Evolutionary conservation across 192 early-diverging fungal genomes (phyloP), one percentile per base, ranked within the genome.

Genomic region (Coemansia sp.): DNA sequence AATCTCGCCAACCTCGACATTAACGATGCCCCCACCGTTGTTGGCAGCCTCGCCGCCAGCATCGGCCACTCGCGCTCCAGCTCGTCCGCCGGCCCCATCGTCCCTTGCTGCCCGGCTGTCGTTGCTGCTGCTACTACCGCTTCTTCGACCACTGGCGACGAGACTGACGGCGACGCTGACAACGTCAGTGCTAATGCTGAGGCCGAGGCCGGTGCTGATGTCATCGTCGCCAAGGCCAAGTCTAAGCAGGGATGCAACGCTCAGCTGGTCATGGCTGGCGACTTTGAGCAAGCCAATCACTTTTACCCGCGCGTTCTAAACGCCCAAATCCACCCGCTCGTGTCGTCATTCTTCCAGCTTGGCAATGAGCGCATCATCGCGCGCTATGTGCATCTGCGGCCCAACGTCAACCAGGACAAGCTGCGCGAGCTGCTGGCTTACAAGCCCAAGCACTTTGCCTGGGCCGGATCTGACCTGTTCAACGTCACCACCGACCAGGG

Each of bases 281-380:
- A 89, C 61, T 95, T 95, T 71, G 93, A 95, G 72, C 79, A 91
- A 27, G 92, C 92, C 61, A 73, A 87, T 41, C 93, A 95, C 67
- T 95, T 92, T 78, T 95, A 95, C 69, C 93, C 93, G 3, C 87
- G 93, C 40, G 93, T 95, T 1, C 73, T 95, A 32, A 95, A 94
- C 70, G 93, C 93, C 1, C 87, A 91, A 69, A 92, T 95, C 44
- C 93, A 95, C 71, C 93, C 93, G 8, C 85, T 94, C 59, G 91
- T 95, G 22, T 84, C 89, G 15, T 89, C 86, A 41, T 95, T 95
- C 76, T 91, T 95, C 66, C 84, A 89, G 2, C 84, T 95, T 27
- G 93, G 93, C 35, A 93, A 95, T 71, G 91, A 94, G 70, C 82
- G 93, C n/a, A 95, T 95, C 65, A 85, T 95, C 49, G 91, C 92